Conservation (phyloP, 2,329 filamentous ascomycete genomes). For the Lasiodiplodia sp. region DNA sequence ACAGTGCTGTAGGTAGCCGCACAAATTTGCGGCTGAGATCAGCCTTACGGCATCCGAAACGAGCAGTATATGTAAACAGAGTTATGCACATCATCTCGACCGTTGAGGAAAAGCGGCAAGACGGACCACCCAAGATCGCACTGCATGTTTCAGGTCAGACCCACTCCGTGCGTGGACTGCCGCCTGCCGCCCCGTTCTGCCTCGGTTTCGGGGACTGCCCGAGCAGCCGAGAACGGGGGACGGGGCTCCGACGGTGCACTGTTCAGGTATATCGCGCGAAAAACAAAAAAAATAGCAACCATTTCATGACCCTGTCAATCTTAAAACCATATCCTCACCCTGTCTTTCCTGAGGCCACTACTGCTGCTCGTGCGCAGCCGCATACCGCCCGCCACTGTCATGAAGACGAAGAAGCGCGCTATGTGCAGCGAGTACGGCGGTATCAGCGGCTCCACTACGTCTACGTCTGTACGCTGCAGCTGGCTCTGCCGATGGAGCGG, state of each 20-base stretch:
- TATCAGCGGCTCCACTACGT: too few relatives aligned
- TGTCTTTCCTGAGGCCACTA: too few relatives aligned
- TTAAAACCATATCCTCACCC: too few relatives aligned
- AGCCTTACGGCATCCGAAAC: background rate
- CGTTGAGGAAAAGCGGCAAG: background rate
- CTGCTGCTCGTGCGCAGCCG: too few relatives aligned
- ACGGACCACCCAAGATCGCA: background rate
- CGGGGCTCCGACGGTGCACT: background rate
- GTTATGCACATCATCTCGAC: background rate
- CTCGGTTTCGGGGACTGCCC: background rate
- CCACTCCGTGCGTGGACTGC: background rate
- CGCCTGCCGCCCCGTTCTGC: background rate
- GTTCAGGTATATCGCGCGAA: background rate
- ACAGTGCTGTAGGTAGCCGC: too few relatives aligned
- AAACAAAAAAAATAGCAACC: background rate
- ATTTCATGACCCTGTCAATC: background rate
- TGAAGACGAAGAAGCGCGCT: too few relatives aligned
- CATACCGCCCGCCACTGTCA: too few relatives aligned
- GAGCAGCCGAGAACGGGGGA: background rate
- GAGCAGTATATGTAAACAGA: too few relatives aligned
- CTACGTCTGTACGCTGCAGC: too few relatives aligned
- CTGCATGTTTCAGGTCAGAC: slow-evolving; percentile 1
- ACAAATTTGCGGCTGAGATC: too few relatives aligned
- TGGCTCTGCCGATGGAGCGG: too few relatives aligned
- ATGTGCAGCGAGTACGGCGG: too few relatives aligned